Percentiles rank a stretch among this genome's conserved stretches.
Evolutionary conservation across 2,329 filamentous ascomycete genomes (phyloP).

Genomic region (Beauveria asiatica): DNA sequence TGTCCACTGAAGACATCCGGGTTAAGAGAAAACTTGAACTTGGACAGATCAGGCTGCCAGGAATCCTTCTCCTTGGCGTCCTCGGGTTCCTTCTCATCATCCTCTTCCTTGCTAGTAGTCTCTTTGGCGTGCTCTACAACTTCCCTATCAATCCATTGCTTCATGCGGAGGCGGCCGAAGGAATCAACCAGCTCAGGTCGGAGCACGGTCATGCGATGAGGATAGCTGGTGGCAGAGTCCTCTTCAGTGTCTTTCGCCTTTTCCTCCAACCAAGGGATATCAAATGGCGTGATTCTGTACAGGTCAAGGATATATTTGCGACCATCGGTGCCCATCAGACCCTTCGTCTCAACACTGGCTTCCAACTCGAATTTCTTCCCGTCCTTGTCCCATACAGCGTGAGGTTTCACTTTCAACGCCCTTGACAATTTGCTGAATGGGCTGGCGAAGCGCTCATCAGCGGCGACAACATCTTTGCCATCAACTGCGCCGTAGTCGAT

Average conservation of each 20-base stretch:
- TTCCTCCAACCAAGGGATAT: conserved; percentile 85
- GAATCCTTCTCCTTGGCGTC: conserved; percentile 19
- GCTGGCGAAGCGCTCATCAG: conserved; percentile 75
- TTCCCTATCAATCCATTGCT: conserved; percentile 78
- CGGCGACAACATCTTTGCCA: conserved; percentile 89
- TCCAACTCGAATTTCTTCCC: conserved; percentile 83
- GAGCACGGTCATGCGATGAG: conserved; percentile 92
- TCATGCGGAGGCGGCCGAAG: conserved; percentile 76
- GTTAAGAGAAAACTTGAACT: conserved; percentile 84
- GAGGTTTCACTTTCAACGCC: conserved; percentile 83
- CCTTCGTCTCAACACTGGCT: conserved; percentile 95
- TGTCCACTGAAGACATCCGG: conserved; percentile 95
- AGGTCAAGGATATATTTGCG: conserved; percentile 96
- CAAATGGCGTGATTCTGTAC: conserved; percentile 87
- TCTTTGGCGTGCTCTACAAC: conserved; percentile 40
- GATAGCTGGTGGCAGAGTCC: conserved; percentile 52
- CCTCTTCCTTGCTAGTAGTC: conserved; percentile 12
- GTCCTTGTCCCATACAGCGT: conserved; percentile 97
- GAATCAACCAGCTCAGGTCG: conserved; percentile 83
- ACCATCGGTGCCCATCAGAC: conserved; percentile 90
- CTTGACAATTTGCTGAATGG: conserved; percentile 88
- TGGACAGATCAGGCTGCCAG: conserved; percentile 68
- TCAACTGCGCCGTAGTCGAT: conserved; percentile 98
- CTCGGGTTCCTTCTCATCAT: conserved; percentile 9
- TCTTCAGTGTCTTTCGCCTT: conserved; percentile 41